These are phyloP conservation scores for Tothia fuscella DNA, from an alignment of 2,329 filamentous ascomycete genomes.

Conservation along the genomic window DNA sequence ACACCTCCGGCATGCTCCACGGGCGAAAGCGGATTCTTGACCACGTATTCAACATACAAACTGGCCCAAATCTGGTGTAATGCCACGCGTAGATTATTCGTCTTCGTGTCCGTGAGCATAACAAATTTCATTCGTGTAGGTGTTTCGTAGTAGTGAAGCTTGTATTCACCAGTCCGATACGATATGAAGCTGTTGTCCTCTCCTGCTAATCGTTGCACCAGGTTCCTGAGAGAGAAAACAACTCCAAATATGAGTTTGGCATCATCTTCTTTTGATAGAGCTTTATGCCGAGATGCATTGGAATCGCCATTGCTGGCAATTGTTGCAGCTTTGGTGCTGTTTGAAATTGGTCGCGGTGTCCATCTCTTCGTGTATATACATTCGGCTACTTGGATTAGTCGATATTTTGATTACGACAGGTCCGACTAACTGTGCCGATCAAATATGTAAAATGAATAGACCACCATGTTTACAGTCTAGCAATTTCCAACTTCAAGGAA, in stretches of 20 bases:
- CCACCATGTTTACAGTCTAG: constrained; percentile 53
- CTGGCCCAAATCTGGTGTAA: constrained; percentile 98
- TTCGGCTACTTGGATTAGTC: constrained; percentile 52
- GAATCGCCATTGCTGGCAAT: constrained; percentile 32
- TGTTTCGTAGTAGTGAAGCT: constrained; percentile 98
- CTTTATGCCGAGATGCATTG: constrained; percentile 21
- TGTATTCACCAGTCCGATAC: constrained; percentile 89
- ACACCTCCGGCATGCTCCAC: constrained; percentile 48
- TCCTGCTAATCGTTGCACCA: constrained; percentile 89
- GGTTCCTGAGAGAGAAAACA: constrained; percentile 90
- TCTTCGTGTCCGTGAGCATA: constrained; percentile 84
- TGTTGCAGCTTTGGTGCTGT: constrained; percentile 33
- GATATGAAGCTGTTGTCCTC: constrained; percentile 89
- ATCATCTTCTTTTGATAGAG: constrained; percentile 58
- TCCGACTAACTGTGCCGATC: constrained; percentile 76
- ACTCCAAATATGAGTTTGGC: constrained; percentile 96
- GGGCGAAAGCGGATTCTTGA: constrained; percentile 52
- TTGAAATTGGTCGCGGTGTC: constrained; percentile 45
- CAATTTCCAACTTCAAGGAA: too few species aligned
- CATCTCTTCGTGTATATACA: constrained; percentile 93
- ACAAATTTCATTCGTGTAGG: constrained; percentile 92
- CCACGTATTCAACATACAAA: constrained; percentile 86
- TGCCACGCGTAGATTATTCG: constrained; percentile 83
- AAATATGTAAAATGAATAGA: constrained; percentile 98
- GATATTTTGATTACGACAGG: constrained; percentile 1